phyloP scores from a whole-genome alignment of 805 yeast genomes.

The Zygoascus ofunaensis region DNA sequence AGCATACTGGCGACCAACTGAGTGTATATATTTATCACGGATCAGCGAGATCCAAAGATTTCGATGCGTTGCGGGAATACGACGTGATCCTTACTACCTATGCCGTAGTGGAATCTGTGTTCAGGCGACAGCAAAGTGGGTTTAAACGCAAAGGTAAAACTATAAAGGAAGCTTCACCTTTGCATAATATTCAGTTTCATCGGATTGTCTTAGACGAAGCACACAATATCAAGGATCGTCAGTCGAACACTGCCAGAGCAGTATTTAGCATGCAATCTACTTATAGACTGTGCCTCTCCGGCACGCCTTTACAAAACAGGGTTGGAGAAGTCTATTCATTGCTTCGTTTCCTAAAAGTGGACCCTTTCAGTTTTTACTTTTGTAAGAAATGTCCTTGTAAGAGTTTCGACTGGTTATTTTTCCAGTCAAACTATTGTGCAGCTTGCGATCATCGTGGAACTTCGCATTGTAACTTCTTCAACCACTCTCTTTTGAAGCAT shows the following conservation, averaged over 20 bases:
- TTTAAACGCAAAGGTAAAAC: constrained; percentile 66
- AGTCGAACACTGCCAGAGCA: constrained; percentile 87
- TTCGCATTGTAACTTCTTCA: constrained; percentile 92
- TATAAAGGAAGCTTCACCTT: constrained; percentile 64
- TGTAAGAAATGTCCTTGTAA: constrained; percentile 90
- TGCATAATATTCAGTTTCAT: constrained; percentile 69
- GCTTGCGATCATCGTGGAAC: constrained; percentile 84
- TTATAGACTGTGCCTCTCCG: constrained; percentile 86
- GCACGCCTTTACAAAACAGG: constrained; percentile 93
- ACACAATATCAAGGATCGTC: constrained; percentile 92
- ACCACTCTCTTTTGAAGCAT: constrained; percentile 90
- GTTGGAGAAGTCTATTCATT: constrained; percentile 94
- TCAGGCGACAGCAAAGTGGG: constrained; percentile 74
- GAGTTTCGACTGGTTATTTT: constrained; percentile 75
- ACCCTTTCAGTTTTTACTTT: constrained; percentile 81
- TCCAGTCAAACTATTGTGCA: constrained; percentile 77
- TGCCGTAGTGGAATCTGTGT: constrained; percentile 82
- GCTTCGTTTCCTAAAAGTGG: constrained; percentile 70
- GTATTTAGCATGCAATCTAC: constrained; percentile 64
- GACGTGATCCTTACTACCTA: constrained; percentile 89
- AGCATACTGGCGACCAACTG: constrained; percentile 65
- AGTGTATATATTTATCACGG: constrained; percentile 78
- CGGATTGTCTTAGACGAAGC: constrained; percentile 93
- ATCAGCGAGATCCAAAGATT: constrained; percentile 55
- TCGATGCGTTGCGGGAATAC: constrained; percentile 46